Evolutionary conservation across 2,329 filamentous ascomycete species (phyloP), one percentile per base, ranked within the genome.

Genomic region (Botrytis paeoniae): DNA sequence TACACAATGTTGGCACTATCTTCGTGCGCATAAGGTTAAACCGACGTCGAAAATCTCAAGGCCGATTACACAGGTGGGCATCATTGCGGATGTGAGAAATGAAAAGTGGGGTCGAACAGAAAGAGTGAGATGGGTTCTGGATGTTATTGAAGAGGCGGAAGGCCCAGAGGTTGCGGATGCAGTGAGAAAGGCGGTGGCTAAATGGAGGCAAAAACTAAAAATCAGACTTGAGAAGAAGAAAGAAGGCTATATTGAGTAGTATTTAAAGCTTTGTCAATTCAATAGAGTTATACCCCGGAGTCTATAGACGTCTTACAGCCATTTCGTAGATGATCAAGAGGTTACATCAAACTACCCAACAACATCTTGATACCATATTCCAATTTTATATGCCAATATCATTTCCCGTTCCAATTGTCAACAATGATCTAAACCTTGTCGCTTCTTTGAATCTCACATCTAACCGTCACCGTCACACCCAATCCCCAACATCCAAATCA

Each of bases 91-190:
- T 25, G 74, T 81, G 32, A 29, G 73, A 8, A 66, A 70, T 22
- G 70, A 72, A 6, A 61, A 74, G n/a, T 76, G 74, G 70, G 61
- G 80, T 61, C 35, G 73, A 12, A 71, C 74, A 6, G 73, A 75
- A 29, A 77, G 77, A 45, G 32, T 77, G 14, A 57, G 54, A n/a
- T 80, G 79, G 78, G 70, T 72, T 20, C 57, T 81, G 29, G 29
- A 54, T 9, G 29, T 78, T 3, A 73, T 81, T 60, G 71, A 71
- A 48, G 25, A 62, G 61, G 74, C 70, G 3, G 79, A 81, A 65
- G 80, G 80, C 0, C 73, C 65, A 12, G 73, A 78, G n/a, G 75
- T 79, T 32, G 79, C 78, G 18, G 54, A 74, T n/a, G 62, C 59
- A 20, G 74, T 78, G 29, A 75, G 77, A 63, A 65, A 68, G 22